Conservation (phyloP, 345 rosid species). For the Populus pruinosa region DNA sequence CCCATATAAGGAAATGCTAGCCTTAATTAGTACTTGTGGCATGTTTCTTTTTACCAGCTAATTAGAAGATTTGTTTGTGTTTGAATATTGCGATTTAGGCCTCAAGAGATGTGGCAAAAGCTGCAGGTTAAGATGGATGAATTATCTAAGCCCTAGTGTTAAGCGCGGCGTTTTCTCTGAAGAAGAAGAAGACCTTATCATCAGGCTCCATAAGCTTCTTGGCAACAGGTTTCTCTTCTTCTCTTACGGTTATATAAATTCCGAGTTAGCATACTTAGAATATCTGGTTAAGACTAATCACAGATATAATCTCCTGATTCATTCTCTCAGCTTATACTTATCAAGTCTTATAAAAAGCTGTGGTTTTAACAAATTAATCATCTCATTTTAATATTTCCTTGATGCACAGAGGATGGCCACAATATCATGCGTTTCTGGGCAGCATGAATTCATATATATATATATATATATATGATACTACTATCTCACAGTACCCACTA, state of each 20-base stretch:
- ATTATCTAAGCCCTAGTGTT: slow-evolving; percentile 39
- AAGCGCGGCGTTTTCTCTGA: slow-evolving; percentile 37
- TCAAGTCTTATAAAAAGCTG: too few relatives aligned
- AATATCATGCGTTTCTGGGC: too few relatives aligned
- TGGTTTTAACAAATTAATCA: too few relatives aligned
- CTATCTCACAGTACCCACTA: too few relatives aligned
- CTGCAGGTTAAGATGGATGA: slow-evolving; percentile 42
- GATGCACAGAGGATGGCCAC: too few relatives aligned
- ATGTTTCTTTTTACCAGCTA: too few relatives aligned
- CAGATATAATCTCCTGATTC: too few relatives aligned
- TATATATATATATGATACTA: too few relatives aligned
- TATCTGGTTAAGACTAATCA: too few relatives aligned
- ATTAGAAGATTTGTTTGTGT: background rate
- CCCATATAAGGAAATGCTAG: background rate
- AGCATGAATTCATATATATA: too few relatives aligned
- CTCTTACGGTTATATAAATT: background rate
- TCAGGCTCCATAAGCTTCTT: slow-evolving; percentile 40
- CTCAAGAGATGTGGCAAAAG: slow-evolving; percentile 43
- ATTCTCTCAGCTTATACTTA: too few relatives aligned
- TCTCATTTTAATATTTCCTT: too few relatives aligned
- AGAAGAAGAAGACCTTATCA: slow-evolving; percentile 45
- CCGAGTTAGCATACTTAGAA: background rate
- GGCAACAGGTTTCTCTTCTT: slow-evolving; percentile 33
- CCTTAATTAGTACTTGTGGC: background rate
- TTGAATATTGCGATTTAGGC: slow-evolving; percentile 8